Conservation (phyloP, 768 basidiomycete genomes). For the Lentinula aciculospora region DNA sequence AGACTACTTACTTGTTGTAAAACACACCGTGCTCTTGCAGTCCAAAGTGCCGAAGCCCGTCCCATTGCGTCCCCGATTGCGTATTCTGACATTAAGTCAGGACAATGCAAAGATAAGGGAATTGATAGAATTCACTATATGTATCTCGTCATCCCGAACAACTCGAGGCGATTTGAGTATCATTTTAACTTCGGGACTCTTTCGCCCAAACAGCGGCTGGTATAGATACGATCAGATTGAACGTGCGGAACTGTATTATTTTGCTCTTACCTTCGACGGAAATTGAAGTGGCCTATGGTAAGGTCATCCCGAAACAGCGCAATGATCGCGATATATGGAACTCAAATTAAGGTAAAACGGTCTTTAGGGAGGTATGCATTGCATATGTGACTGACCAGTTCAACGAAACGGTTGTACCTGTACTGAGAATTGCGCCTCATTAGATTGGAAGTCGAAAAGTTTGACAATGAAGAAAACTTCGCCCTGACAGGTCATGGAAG, state of each 20-base stretch:
- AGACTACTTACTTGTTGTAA: conserved; percentile 49
- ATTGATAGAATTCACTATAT: conserved; percentile 43
- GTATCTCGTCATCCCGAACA: conserved; percentile 42
- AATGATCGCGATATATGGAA: not conserved
- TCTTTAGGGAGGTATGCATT: not conserved
- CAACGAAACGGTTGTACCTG: conserved; percentile 49
- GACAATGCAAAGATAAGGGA: not conserved
- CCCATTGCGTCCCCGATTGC: conserved; percentile 70
- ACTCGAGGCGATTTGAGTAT: conserved; percentile 17
- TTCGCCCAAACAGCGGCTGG: conserved; percentile 54
- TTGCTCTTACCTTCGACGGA: conserved; percentile 44
- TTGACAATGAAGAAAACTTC: not conserved
- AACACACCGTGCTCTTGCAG: conserved; percentile 46
- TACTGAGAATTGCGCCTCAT: conserved; percentile 22
- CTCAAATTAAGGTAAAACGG: not conserved
- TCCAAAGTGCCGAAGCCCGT: conserved; percentile 58
- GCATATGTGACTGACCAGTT: conserved; percentile 42
- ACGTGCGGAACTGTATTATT: not conserved
- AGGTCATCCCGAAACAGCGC: not conserved
- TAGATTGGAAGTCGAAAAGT: not conserved
- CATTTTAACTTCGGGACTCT: conserved; percentile 45
- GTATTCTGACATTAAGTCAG: conserved; percentile 44
- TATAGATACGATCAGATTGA: not conserved
- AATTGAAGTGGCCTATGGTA: conserved; percentile 57
- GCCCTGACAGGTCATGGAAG: too few relatives aligned